Conservation (phyloP, 164 flowering plant genomes). For the Echeveria elegans region DNA sequence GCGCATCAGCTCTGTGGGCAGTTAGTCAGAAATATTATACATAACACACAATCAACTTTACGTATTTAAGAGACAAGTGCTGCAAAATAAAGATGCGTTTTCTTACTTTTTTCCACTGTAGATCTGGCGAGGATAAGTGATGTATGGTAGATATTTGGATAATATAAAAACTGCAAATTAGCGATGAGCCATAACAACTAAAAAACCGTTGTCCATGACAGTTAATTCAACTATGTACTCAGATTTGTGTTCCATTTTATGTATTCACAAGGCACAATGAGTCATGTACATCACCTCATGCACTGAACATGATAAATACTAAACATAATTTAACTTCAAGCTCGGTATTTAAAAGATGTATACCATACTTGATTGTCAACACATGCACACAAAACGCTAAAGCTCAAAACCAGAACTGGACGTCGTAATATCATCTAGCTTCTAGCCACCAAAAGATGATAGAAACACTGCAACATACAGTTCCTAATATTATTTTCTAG, state of each 20-base stretch:
- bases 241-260: constrained; percentile 46
- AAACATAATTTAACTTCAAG: neutral
- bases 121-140: neutral
- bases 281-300: neutral
- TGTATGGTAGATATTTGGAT: neutral
- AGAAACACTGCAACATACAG: neutral
- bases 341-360: neutral
- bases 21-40: neutral
- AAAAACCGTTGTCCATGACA: neutral
- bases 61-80: neutral
- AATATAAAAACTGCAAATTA: neutral
- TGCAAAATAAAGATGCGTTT: neutral
- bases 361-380: constrained; percentile 4
- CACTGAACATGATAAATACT: neutral
- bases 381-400: neutral
- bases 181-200: neutral
- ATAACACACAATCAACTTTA: neutral
- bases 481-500: constrained; percentile 24
- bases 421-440: neutral
- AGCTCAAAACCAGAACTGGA: constrained; percentile 1
- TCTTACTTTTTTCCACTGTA: neutral
- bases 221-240: constrained; percentile 16
- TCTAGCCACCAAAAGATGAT: constrained; percentile 6
- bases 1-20: neutral
- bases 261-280: constrained; percentile 8